Conservation (phyloP, 257 asterid genomes). For the Scutellaria baicalensis region DNA sequence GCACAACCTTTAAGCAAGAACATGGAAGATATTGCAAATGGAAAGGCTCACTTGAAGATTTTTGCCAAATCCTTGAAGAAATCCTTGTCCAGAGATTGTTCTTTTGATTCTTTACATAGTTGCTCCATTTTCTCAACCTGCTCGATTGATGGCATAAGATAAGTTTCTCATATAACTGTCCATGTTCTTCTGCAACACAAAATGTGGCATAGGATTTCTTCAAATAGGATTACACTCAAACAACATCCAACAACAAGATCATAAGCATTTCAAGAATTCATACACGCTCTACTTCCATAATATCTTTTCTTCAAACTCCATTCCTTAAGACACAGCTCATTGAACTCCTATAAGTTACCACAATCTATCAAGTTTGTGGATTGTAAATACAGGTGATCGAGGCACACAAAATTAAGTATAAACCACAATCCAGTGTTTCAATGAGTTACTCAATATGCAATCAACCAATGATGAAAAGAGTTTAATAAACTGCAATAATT, state of each 20-base stretch:
- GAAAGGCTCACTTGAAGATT: slow-evolving; percentile 50
- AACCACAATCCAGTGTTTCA: neutral
- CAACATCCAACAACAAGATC: neutral
- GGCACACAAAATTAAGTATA: neutral
- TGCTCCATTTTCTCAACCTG: slow-evolving; percentile 74
- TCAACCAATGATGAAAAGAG: neutral
- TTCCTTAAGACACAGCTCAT: neutral
- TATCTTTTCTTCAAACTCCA: too few species aligned
- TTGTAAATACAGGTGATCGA: neutral
- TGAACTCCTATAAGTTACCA: neutral
- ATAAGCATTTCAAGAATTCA: neutral
- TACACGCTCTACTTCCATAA: too few species aligned
- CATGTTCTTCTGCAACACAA: slow-evolving; percentile 15
- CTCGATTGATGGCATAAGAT: slow-evolving; percentile 18
- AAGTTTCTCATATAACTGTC: slow-evolving; percentile 17
- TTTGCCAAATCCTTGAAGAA: slow-evolving; percentile 53
- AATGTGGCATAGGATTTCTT: neutral
- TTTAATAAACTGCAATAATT: neutral
- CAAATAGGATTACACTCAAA: neutral
- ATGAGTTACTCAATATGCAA: neutral
- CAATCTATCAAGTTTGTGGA: neutral
- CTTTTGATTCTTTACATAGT: slow-evolving; percentile 26
- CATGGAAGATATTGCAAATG: neutral
- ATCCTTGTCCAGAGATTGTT: slow-evolving; percentile 30
- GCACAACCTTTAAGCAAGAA: slow-evolving; percentile 1